phyloP scores from a whole-genome alignment of 208 protist species.

The Strigomonas galati region DNA sequence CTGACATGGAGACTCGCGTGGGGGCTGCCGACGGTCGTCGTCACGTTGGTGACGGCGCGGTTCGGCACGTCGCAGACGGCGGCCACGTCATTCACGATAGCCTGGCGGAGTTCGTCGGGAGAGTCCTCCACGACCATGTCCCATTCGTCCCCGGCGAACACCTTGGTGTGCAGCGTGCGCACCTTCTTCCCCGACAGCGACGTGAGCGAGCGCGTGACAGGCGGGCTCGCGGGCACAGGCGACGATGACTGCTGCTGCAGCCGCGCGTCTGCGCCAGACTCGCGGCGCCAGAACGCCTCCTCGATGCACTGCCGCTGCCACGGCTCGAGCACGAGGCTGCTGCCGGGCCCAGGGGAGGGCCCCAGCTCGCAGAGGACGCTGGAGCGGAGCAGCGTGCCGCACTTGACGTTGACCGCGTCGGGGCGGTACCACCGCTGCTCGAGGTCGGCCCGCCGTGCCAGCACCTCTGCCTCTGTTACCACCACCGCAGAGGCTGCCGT shows the following conservation, averaged over 20 bases:
- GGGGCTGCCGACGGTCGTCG: not conserved
- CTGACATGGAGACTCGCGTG: not conserved
- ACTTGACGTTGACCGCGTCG: not conserved
- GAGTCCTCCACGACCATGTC: slow-evolving; percentile 14
- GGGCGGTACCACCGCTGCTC: slow-evolving; percentile 10
- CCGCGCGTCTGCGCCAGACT: not conserved
- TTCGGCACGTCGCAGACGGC: slow-evolving; percentile 5
- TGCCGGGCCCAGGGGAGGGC: slow-evolving; percentile 11
- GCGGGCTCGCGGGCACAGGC: not conserved
- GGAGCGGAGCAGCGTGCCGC: slow-evolving; percentile 6
- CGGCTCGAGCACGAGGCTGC: slow-evolving; percentile 1
- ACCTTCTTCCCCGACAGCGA: not conserved
- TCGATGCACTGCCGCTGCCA: slow-evolving; percentile 14
- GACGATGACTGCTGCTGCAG: not conserved
- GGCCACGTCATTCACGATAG: slow-evolving; percentile 10
- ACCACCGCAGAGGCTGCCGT: not conserved
- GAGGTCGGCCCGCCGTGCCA: not conserved
- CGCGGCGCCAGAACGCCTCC: slow-evolving; percentile 7
- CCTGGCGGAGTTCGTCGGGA: not conserved
- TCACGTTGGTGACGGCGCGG: not conserved
- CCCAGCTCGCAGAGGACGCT: slow-evolving; percentile 25
- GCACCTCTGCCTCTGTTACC: not conserved
- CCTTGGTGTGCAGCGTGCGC: slow-evolving; percentile 12
- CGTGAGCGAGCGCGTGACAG: not conserved
- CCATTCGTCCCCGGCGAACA: slow-evolving; percentile 17